These are phyloP conservation scores for Thalassiosira ordinaria DNA, from an alignment of 352 stramenopile genomes.

Conservation along the genomic window DNA sequence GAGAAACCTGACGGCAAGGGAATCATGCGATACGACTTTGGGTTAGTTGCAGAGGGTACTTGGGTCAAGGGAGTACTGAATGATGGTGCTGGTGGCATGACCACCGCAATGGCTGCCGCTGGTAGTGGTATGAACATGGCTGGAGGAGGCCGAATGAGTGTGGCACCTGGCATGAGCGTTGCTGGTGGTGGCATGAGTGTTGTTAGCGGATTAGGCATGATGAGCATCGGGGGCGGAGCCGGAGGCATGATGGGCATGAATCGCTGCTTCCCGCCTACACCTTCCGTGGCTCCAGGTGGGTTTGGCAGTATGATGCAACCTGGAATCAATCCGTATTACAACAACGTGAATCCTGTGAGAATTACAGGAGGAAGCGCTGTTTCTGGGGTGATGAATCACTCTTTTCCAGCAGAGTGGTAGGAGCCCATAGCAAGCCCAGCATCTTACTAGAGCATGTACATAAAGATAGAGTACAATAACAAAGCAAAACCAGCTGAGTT, in stretches of 20 bases:
- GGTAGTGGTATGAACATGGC: background rate
- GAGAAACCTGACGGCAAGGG: constrained; percentile 27
- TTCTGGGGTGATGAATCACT: no score
- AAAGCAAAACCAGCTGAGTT: no score
- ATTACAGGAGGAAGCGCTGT: no score
- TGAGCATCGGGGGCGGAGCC: constrained; percentile 22
- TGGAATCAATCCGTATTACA: constrained; percentile 5
- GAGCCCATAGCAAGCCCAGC: no score
- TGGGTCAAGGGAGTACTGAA: constrained; percentile 48
- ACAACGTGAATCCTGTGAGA: constrained; percentile 3
- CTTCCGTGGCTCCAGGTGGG: background rate
- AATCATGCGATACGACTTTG: constrained; percentile 32
- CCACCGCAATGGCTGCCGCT: constrained; percentile 8
- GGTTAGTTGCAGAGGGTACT: constrained; percentile 36
- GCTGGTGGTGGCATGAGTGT: constrained; percentile 19
- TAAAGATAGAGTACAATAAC: no score
- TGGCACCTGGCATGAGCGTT: constrained; percentile 4
- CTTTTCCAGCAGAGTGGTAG: no score
- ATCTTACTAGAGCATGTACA: no score
- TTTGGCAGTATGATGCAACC: background rate
- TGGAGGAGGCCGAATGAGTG: constrained; percentile 13
- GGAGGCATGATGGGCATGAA: background rate
- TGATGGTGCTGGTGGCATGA: background rate
- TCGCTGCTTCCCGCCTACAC: background rate
- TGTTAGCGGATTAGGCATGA: constrained; percentile 29